Evolutionary conservation across 441 rosid species (phyloP).

Genomic region (Adansonia madagascariensis): DNA sequence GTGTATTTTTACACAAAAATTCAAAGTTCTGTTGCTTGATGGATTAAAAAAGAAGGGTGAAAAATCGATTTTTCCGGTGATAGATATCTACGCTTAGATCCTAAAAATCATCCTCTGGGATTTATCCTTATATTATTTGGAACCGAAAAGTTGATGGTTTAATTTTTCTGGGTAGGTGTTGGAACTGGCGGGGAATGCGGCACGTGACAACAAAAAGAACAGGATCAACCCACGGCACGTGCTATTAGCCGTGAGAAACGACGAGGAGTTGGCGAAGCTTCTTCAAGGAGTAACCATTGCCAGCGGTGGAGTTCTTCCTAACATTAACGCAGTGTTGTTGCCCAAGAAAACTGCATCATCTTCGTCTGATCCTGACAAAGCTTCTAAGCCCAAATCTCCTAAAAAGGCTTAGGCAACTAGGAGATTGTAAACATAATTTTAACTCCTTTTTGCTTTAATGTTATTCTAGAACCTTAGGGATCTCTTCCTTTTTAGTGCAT

Average conservation of each 20-base stretch:
- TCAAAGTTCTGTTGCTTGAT: not conserved
- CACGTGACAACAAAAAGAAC: constrained; percentile 63
- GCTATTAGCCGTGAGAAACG: constrained; percentile 54
- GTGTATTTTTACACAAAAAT: not conserved
- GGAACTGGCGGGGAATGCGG: constrained; percentile 65
- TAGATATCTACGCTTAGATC: not conserved
- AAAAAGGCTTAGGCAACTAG: constrained; percentile 25
- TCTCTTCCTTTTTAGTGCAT: not conserved
- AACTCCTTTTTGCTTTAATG: not conserved
- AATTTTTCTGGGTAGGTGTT: constrained; percentile 38
- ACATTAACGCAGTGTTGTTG: constrained; percentile 54
- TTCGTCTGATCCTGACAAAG: constrained; percentile 35
- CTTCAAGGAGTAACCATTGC: constrained; percentile 62
- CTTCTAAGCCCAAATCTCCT: constrained; percentile 45
- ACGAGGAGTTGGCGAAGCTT: constrained; percentile 60
- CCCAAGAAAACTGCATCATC: constrained; percentile 44
- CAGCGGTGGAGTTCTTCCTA: constrained; percentile 60
- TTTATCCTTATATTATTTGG: not conserved
- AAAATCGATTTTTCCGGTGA: not conserved
- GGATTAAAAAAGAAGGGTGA: too few species aligned
- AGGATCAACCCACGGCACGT: constrained; percentile 63
- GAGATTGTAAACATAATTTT: not conserved
- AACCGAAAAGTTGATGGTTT: not conserved
- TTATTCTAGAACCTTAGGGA: not conserved
- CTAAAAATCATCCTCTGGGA: not conserved